Conservation (phyloP, 495 filamentous ascomycete genomes). For the Chlorociboria aeruginascens region DNA sequence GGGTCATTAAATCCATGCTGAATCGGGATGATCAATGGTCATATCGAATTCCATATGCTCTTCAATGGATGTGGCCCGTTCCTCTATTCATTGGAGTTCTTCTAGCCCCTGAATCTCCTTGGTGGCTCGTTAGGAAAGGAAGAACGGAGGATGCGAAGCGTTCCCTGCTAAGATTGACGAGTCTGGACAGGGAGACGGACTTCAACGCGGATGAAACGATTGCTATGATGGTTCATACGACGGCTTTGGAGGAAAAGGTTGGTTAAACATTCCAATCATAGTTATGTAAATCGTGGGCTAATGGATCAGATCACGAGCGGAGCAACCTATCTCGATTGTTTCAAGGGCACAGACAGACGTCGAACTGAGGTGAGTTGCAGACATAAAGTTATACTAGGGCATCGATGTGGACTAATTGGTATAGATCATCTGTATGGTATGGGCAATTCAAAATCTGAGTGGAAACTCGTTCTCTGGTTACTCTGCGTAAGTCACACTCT, state of each 20-base stretch:
- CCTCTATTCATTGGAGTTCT: conserved; percentile 60
- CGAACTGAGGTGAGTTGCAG: conserved; percentile 42
- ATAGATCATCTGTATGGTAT: conserved; percentile 59
- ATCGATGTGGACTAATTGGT: too few relatives aligned
- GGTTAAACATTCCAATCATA: background rate
- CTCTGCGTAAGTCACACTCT: conserved; percentile 34
- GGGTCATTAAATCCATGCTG: conserved; percentile 57
- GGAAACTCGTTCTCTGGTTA: conserved; percentile 75
- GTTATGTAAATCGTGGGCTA: conserved; percentile 24
- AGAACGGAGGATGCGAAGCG: conserved; percentile 55
- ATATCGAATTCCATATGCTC: conserved; percentile 51
- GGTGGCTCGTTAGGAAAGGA: conserved; percentile 68
- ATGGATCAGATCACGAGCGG: conserved; percentile 50
- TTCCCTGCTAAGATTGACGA: conserved; percentile 55
- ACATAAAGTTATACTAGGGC: too few relatives aligned
- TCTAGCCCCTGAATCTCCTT: conserved; percentile 66
- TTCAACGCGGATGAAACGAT: conserved; percentile 68
- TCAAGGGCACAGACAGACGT: conserved; percentile 58
- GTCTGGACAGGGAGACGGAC: conserved; percentile 37
- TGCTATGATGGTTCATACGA: conserved; percentile 77
- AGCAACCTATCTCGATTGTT: conserved; percentile 65
- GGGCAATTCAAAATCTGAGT: conserved; percentile 72
- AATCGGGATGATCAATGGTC: conserved; percentile 48
- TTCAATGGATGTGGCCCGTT: conserved; percentile 82
- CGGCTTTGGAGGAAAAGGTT: conserved; percentile 54